phyloP scores from a whole-genome alignment of 257 asterid genomes.

The Thymus quinquecostatus region DNA sequence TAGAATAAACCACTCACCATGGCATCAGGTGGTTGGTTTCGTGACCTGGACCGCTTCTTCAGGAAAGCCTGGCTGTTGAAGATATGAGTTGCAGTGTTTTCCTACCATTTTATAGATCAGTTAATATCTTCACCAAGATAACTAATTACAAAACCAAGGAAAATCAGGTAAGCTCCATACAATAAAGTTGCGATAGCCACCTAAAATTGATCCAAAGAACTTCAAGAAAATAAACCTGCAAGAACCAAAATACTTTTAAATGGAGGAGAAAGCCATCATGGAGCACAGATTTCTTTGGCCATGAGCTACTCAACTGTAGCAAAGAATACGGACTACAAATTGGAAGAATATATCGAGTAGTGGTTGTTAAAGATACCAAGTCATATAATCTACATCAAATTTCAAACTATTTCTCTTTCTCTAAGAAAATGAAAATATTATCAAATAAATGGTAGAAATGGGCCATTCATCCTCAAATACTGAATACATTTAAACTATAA shows the following conservation, averaged over 20 bases:
- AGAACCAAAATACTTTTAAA: constrained; percentile 33
- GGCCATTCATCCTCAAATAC: not conserved
- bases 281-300: constrained; percentile 22
- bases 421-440: not conserved
- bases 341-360: not conserved
- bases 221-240: constrained; percentile 88
- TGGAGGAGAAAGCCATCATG: constrained; percentile 26
- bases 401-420: not conserved
- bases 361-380: not conserved
- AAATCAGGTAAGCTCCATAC: constrained; percentile 57
- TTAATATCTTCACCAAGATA: constrained; percentile 33
- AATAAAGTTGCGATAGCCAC: constrained; percentile 97
- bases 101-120: constrained; percentile 48
- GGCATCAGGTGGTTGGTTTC: constrained; percentile 89
- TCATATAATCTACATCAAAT: not conserved
- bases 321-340: constrained; percentile 6
- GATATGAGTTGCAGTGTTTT: constrained; percentile 81
- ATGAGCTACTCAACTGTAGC: constrained; percentile 23
- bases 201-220: constrained; percentile 88
- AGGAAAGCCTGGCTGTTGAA: constrained; percentile 91
- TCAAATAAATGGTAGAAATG: not conserved
- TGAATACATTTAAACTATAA: not conserved
- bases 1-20: constrained; percentile 58
- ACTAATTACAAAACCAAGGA: constrained; percentile 15
- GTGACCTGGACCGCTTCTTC: constrained; percentile 92